Base-by-base conservation (phyloP, 345 rosid genomes). In the Barbarea vulgaris region DNA sequence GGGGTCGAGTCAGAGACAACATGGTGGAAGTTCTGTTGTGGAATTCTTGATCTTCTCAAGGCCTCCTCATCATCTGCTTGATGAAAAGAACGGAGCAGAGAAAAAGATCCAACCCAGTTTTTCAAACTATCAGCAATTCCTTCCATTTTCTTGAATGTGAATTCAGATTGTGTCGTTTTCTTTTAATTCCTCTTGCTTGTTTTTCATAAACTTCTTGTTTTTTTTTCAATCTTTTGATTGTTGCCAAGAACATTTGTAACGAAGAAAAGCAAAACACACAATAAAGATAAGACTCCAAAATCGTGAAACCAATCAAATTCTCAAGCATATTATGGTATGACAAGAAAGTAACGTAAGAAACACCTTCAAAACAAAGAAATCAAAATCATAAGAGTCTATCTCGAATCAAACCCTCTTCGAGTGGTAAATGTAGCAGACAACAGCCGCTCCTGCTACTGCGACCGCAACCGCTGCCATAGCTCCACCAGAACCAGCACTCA, bases 391-490 rank as follows among this genome's bases (percentile, higher is more conserved):
- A 63, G 69, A 25, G n/a, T 15, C 13, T 36, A 67, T 50, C 64
- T 17, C 42, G 72, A 81, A 58, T 85, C 73, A 89, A 48, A 10
- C 76, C 41, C 77, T 81, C 81, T 72, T 87, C 34, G 84, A 69
- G 60, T 50, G 84, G 81, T 70, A 81, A 77, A 81, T 52, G 73
- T 81, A 89, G 14, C 56, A 83, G 77, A 72, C 63, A 11, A 86
- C 88, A 21, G 87, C 90, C 0, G 82, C 86, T 41, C 73, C 82
- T 6, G 77, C 85, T 36, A 83, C 61, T 3, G 84, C 84, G 7
- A 73, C 85, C 64, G 74, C 79, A 48, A 87, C 83, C 1, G 85
- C 88, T 0, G 83, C 85, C 56, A 84, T 15, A 11, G 84, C 85
- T 21, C 87, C 88, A 9, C 83, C 69, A 5, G 89, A 85, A 7